A percentile compares a stretch with the other conserved stretches of the same genome.
phyloP scores from a whole-genome alignment of 352 stramenopile genomes.

The Globisporangium mamillatum region DNA sequence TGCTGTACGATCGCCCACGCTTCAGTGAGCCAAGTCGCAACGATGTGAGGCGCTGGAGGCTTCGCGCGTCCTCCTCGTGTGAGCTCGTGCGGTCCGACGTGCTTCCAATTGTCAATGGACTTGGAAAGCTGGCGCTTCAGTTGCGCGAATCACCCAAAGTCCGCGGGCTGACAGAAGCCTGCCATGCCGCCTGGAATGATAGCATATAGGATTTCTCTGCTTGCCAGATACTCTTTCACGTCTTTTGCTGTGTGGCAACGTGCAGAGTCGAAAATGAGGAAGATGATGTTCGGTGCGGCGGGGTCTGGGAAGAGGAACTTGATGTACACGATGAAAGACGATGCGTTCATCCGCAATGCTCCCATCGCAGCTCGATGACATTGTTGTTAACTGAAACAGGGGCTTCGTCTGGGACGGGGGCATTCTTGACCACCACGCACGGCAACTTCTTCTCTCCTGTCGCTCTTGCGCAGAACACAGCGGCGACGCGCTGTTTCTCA shows the following conservation, averaged over 20 bases:
- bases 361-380: not conserved
- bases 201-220: no score
- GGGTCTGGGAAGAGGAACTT: not conserved
- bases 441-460: not conserved
- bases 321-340: not conserved
- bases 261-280: not conserved
- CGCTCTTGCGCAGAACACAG: not conserved
- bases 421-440: not conserved
- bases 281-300: not conserved
- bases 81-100: no score
- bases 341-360: not conserved
- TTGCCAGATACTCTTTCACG: no score
- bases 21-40: no score
- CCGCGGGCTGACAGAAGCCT: no score
- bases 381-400: not conserved
- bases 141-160: no score
- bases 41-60: no score
- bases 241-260: not conserved
- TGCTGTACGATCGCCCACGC: no score
- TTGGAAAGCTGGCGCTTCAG: no score
- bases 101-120: no score
- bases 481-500: conserved; percentile 1
- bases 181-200: no score
- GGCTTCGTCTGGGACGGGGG: not conserved
- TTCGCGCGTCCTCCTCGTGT: no score